Evolutionary conservation across 805 yeast species (phyloP), one percentile per base, ranked within the genome.

Genomic region (Huiozyma sinensis): DNA sequence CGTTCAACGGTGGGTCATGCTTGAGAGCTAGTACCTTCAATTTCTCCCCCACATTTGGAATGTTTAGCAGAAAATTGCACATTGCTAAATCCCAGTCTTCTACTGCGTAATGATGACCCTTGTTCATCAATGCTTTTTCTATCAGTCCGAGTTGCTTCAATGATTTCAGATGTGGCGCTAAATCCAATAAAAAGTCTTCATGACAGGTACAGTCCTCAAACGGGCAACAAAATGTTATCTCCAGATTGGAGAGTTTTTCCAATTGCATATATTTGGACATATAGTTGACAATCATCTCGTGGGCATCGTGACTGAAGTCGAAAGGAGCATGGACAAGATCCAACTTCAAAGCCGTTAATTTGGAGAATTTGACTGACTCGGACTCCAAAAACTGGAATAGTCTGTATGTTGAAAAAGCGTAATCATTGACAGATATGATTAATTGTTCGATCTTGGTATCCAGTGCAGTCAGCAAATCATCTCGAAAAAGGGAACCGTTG

Each of bases 1-100:
- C 85, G 54, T 75, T 75, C 2, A 58, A 33, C 2, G 85, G 83
- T 4, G 82, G 75, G 28, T 66, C 67, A 57, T 82, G 88, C 13
- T 71, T 66, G n/a, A 83, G 66, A 7, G 73, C 64, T 13, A 83
- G 58, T 39, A 59, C 68, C 29, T 58, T 60, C 33, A 79, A 47
- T 2, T 57, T 57, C 5, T 46, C 40, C 1, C 42, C 47, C 4
- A 55, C 58, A 9, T 60, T 44, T 1, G 73, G 69, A 2, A 73
- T 38, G 7, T 55, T 50, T 6, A 64, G 44, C 6, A 76, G 48
- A 40, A 77, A 67, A 30, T 67, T 58, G 17, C 75, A 68, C 4
- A 75, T 62, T 8, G 63, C 56, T 8, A 75, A 61, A 53, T 79
- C 84, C 72, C 79, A 79, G 27, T 68, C 63, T 56, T 77, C 79